Evolutionary conservation across 495 filamentous ascomycete genomes (phyloP), one percentile per base, ranked within the genome.

Genomic region (Friedmanniomyces endolithicus): DNA sequence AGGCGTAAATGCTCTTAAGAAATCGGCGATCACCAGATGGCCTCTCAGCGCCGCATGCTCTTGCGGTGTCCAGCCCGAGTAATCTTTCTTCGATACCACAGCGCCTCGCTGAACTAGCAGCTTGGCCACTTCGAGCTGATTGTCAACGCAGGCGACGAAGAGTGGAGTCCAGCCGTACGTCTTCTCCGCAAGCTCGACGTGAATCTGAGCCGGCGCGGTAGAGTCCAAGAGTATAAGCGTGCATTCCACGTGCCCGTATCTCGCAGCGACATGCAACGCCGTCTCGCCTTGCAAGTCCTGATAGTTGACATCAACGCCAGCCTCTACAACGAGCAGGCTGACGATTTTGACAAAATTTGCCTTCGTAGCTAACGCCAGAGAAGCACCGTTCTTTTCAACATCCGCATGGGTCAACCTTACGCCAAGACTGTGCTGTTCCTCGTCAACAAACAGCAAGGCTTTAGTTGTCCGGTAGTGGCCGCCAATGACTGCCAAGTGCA

Each of bases 241-340:
- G 63, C 92, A 97, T 49, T 88, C 75, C 34, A 77, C 76, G 63
- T 94, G 86, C 12, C 86, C 88, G 64, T 88, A 90, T 33, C 89
- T 81, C 23, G 94, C 94, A 14, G 92, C 90, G 64, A 95, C 77
- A 65, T 98, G 94, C 40, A 98, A 68, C 3, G 90, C 88, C 29
- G 88, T 88, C 70, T 97, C 94, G n/a, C 90, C 90, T 41, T 86
- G 83, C 53, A 85, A 80, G 64, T 96, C 88, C 66, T 90, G 88
- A 72, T 89, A 92, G 66, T 98, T 94, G 67, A 95, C 83, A 63
- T 95, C 88, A 1, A 95, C 85, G 0, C 88, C 88, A 1, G 92
- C 89, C 52, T 94, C 83, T n/a, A 19, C 12, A 4, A 97, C 87
- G 23, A 98, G 73, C 55, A 95, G 75, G 62, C 81, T 78, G 34